phyloP scores from a whole-genome alignment of 2,329 filamentous ascomycete genomes.

The Pseudodiploospora longispora region DNA sequence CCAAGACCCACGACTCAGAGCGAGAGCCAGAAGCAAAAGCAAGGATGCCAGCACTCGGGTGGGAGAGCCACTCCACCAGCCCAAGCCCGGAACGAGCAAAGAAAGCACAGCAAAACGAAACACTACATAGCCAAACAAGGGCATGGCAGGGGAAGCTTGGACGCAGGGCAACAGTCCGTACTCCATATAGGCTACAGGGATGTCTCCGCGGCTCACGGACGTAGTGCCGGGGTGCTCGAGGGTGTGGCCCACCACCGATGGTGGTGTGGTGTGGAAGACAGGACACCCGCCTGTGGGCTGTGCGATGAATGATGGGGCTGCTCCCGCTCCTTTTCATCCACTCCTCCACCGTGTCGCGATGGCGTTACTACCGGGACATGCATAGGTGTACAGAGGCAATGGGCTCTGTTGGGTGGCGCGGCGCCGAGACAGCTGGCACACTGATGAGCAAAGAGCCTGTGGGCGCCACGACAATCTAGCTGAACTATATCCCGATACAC shows the following conservation, averaged over 20 bases:
- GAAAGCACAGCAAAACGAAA: background rate
- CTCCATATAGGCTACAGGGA: conserved; percentile 1
- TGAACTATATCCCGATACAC: conserved; percentile 5
- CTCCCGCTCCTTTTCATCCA: too few species aligned
- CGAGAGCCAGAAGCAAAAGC: background rate
- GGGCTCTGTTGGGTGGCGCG: background rate
- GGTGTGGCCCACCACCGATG: background rate
- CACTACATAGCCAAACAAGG: background rate
- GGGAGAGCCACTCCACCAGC: conserved; percentile 4
- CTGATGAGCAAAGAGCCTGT: background rate
- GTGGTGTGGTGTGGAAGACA: too few species aligned
- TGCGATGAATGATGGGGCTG: too few species aligned
- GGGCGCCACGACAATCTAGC: conserved; percentile 1
- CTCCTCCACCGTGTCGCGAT: background rate
- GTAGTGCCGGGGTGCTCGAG: conserved; percentile 2
- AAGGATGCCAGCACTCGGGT: background rate
- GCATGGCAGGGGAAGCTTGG: background rate
- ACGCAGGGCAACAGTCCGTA: conserved; percentile 5
- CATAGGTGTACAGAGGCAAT: too few species aligned
- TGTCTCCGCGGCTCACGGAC: conserved; percentile 9
- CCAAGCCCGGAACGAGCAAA: background rate
- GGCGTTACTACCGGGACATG: conserved; percentile 2
- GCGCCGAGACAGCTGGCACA: conserved; percentile 4
- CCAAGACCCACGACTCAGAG: conserved; percentile 3
- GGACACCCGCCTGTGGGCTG: too few species aligned